Base-by-base conservation (phyloP, 805 yeast species). In the Candida glaebosa region DNA sequence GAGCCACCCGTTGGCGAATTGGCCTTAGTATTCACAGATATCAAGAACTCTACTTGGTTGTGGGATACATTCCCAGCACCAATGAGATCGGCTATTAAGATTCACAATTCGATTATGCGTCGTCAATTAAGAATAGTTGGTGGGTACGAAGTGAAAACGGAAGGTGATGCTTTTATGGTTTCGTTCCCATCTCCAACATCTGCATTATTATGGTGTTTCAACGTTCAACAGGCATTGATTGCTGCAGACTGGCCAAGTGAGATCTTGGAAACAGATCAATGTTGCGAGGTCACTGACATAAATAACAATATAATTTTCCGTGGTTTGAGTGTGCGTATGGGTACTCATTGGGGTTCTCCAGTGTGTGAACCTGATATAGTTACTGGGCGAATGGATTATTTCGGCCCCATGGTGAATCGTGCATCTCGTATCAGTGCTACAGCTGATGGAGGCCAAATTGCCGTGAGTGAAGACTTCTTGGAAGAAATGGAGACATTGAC, bases 111-210 rank as follows among this genome's bases (percentile, higher is more conserved):
- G 17, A 78, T 93, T 22, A 93, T 93, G 99, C 80, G 99, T 56
- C 78, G 98, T 38, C 95, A 88, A 51, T 67, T 93, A 47, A 77
- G 96, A 51, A 82, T 90, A 37, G 87, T 87, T 57, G 97, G 98
- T 26, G 99, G 99, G 2, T 93, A 93, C 59, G 99, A 93, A 61
- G 99, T 93, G 19, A 93, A 93, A 60, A 93, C 97, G 2, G 99
- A 93, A 79, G 99, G 99, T 57, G 99, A 93, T 72, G 96, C 99
- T 0, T 93, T 93, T 53, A 90, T 93, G 87, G 97, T 93, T 10
- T 87, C 97, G 9, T 93, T 93, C 61, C 96, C 96, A 0, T 83
- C 96, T 0, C 91, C 96, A 0, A 79, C 91, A 0, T 75, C 91
- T 15, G 98, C 98, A 0, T 69, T 93, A 46, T 71, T 88, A 28